Evolutionary conservation across 2,329 filamentous ascomycete species (phyloP).

Genomic region (Paraconiothyrium sp.): DNA sequence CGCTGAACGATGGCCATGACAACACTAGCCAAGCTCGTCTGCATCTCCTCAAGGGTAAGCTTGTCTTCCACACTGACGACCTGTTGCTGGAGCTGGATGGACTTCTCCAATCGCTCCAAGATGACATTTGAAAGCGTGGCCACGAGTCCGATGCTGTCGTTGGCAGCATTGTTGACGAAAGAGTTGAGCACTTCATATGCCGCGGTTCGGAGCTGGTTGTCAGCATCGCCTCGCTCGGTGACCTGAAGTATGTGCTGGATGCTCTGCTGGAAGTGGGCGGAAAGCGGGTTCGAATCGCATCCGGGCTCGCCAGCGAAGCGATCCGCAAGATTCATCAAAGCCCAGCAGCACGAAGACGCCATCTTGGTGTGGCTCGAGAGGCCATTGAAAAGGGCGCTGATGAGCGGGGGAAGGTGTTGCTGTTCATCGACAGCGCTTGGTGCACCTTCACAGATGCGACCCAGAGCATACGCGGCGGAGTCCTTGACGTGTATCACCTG

Average conservation of each 20-base stretch:
- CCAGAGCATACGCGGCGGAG: constrained; percentile 93
- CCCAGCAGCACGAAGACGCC: constrained; percentile 98
- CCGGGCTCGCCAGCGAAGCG: constrained; percentile 90
- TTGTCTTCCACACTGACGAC: constrained; percentile 97
- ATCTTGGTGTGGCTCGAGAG: constrained; percentile 94
- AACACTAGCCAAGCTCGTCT: constrained; percentile 92
- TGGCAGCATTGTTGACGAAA: constrained; percentile 90
- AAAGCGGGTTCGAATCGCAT: constrained; percentile 81
- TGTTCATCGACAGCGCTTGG: constrained; percentile 89
- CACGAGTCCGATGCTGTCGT: constrained; percentile 82
- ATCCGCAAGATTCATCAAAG: constrained; percentile 96
- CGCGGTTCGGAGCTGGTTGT: constrained; percentile 90
- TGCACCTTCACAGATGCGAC: constrained; percentile 93
- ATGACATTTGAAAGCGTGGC: constrained; percentile 87
- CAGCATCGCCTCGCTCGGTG: constrained; percentile 82
- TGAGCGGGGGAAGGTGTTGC: constrained; percentile 83
- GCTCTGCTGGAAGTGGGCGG: constrained; percentile 91
- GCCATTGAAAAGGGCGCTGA: constrained; percentile 88
- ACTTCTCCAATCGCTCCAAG: constrained; percentile 89
- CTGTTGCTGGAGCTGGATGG: constrained; percentile 86
- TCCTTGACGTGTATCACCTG: constrained; percentile 89
- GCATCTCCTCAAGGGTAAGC: constrained; percentile 96
- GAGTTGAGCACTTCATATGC: constrained; percentile 97
- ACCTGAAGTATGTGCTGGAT: constrained; percentile 85
- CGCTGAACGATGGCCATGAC: constrained; percentile 90